Conservation (phyloP, 1,284 basidiomycete species). For the Cutaneotrichosporon dermatis region DNA sequence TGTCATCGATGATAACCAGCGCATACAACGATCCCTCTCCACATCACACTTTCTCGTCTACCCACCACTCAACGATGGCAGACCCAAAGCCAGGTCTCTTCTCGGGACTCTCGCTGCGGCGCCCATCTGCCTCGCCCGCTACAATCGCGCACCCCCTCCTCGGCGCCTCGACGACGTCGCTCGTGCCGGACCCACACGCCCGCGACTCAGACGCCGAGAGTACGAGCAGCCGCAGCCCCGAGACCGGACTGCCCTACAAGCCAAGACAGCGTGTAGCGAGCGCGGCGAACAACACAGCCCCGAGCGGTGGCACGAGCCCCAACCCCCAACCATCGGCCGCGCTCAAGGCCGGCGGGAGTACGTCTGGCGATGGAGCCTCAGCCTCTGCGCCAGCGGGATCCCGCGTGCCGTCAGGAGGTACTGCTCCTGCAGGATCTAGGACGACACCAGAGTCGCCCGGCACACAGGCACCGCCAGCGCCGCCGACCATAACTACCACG, state of each 20-base stretch:
- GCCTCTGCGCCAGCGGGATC: too few species aligned
- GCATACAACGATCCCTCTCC: not conserved
- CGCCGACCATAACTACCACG: constrained; percentile 9
- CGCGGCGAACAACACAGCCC: not conserved
- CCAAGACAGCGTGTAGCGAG: constrained; percentile 9
- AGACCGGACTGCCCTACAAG: constrained; percentile 11
- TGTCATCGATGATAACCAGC: too few species aligned
- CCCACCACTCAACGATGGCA: constrained; percentile 5
- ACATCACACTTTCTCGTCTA: not conserved
- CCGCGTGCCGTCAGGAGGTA: too few species aligned
- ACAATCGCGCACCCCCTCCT: constrained; percentile 41
- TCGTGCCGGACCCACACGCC: not conserved
- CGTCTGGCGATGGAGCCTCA: too few species aligned
- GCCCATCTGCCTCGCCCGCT: constrained; percentile 19
- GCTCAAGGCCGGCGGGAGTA: too few species aligned
- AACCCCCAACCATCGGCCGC: too few species aligned
- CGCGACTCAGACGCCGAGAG: not conserved
- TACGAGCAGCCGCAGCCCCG: constrained; percentile 1
- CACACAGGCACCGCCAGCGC: not conserved
- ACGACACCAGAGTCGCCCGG: not conserved
- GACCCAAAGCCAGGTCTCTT: constrained; percentile 29
- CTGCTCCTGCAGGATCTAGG: too few species aligned
- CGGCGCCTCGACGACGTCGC: constrained; percentile 25
- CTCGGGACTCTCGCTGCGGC: constrained; percentile 34
- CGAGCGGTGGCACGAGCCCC: too few species aligned